These are phyloP conservation scores for Coemansia sp. DNA, from an alignment of 192 early-diverging fungal species.

Conservation along the genomic window DNA sequence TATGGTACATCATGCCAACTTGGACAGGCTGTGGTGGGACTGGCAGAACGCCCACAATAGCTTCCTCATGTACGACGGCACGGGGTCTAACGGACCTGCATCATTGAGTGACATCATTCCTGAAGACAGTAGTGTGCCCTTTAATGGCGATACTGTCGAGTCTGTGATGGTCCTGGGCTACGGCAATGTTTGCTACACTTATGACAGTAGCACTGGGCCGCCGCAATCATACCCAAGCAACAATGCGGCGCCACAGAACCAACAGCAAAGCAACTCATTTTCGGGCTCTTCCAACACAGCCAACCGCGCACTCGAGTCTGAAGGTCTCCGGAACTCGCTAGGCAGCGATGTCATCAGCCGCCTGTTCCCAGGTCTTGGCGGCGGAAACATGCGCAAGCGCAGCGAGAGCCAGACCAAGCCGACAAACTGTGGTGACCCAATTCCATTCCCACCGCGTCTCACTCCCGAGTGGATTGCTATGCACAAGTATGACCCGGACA, in stretches of 20 bases:
- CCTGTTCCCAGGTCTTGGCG: conserved; percentile 38
- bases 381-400: conserved; percentile 12
- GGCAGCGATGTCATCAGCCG: conserved; percentile 30
- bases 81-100: conserved; percentile 23
- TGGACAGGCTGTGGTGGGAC: conserved; percentile 56
- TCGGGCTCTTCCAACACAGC: conserved; percentile 34
- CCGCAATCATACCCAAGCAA: conserved; percentile 37
- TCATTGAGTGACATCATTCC: conserved; percentile 33
- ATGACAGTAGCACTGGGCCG: conserved; percentile 32
- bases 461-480: conserved; percentile 47
- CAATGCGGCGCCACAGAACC: conserved; percentile 6
- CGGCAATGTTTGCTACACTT: conserved; percentile 50
- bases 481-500: conserved; percentile 38
- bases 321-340: conserved; percentile 31
- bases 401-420: conserved; percentile 28
- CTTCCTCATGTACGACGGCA: conserved; percentile 45
- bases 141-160: conserved; percentile 34
- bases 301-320: conserved; percentile 25
- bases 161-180: conserved; percentile 53
- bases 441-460: conserved; percentile 47
- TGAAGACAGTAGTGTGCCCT: conserved; percentile 30
- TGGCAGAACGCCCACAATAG: conserved; percentile 49
- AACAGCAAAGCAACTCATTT: conserved; percentile 3
- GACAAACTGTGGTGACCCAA: conserved; percentile 16
- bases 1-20: conserved; percentile 53